Percentiles rank a stretch among this genome's conserved stretches.
phyloP scores from a whole-genome alignment of 2,329 filamentous ascomycete species.

The Microdochium bolleyi region DNA sequence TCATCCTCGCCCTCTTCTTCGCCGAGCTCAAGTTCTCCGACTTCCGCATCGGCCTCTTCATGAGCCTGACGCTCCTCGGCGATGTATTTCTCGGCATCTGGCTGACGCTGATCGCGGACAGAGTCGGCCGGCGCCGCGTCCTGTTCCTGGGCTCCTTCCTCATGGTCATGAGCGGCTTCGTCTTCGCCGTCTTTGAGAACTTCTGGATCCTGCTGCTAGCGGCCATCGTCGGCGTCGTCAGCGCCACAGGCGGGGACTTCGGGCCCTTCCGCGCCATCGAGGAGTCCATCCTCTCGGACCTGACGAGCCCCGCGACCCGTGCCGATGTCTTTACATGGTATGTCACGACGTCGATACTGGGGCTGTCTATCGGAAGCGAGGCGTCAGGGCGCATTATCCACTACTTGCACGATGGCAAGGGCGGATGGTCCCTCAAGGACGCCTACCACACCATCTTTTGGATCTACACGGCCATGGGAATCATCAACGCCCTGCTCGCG shows the following conservation, averaged over 20 bases:
- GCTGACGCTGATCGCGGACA: conserved; percentile 51
- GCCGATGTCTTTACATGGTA: conserved; percentile 63
- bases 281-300: conserved; percentile 54
- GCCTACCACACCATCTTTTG: conserved; percentile 52
- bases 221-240: conserved; percentile 53
- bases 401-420: conserved; percentile 25
- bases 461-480: conserved; percentile 49
- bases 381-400: conserved; percentile 42
- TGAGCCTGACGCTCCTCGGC: conserved; percentile 54
- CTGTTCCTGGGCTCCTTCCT: conserved; percentile 42
- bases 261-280: conserved; percentile 61
- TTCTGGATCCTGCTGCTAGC: conserved; percentile 52
- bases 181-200: conserved; percentile 45
- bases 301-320: conserved; percentile 45
- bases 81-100: conserved; percentile 51
- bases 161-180: conserved; percentile 47
- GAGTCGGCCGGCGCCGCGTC: conserved; percentile 46
- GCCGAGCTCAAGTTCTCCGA: conserved; percentile 47
- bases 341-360: conserved; percentile 47
- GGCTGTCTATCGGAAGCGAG: conserved; percentile 45
- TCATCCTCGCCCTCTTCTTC: conserved; percentile 56
- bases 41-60: conserved; percentile 53
- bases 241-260: conserved; percentile 56
- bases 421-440: conserved; percentile 39
- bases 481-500: conserved; percentile 37